A percentile compares a stretch with the other conserved stretches of the same genome.
Evolutionary conservation across 768 basidiomycete species (phyloP).

Genomic region (Mycena haematopus): DNA sequence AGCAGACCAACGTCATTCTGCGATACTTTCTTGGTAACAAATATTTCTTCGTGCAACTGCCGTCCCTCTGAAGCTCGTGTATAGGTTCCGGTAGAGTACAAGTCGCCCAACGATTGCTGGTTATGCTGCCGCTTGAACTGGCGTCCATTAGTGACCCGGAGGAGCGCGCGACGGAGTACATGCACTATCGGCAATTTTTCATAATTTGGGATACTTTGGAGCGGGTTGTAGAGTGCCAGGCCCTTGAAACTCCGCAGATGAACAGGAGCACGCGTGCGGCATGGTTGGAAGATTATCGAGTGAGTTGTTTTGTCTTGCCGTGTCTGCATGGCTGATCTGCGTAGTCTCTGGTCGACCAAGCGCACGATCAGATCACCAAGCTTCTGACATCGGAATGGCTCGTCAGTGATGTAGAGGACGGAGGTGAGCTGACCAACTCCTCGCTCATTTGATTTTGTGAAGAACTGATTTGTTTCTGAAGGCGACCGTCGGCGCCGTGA

Average conservation of each 20-base stretch:
- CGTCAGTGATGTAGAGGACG: conserved; percentile 52
- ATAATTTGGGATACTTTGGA: conserved; percentile 72
- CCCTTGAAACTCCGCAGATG: conserved; percentile 61
- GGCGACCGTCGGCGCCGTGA: conserved; percentile 67
- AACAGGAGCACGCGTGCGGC: conserved; percentile 60
- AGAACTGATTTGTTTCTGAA: conserved; percentile 29
- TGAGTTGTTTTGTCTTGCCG: conserved; percentile 36
- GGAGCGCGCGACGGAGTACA: conserved; percentile 73
- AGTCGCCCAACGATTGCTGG: conserved; percentile 65
- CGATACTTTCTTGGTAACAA: conserved; percentile 84
- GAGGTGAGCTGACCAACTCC: conserved; percentile 40
- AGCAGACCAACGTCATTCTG: conserved; percentile 87
- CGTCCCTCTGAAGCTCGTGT: neutral
- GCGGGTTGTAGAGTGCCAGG: conserved; percentile 64
- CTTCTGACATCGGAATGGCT: conserved; percentile 83
- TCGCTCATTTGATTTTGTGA: neutral
- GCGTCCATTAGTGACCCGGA: conserved; percentile 69
- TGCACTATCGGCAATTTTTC: conserved; percentile 85
- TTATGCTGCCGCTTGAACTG: conserved; percentile 68
- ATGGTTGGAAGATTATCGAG: conserved; percentile 74
- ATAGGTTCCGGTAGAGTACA: conserved; percentile 77
- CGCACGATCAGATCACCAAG: conserved; percentile 68
- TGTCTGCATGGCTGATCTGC: conserved; percentile 4
- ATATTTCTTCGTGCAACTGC: neutral
- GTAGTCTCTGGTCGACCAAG: conserved; percentile 67